Percentiles rank a stretch among this genome's conserved stretches.
phyloP scores from a whole-genome alignment of 2,329 filamentous ascomycete genomes.

The Tolypocladium tropicale region DNA sequence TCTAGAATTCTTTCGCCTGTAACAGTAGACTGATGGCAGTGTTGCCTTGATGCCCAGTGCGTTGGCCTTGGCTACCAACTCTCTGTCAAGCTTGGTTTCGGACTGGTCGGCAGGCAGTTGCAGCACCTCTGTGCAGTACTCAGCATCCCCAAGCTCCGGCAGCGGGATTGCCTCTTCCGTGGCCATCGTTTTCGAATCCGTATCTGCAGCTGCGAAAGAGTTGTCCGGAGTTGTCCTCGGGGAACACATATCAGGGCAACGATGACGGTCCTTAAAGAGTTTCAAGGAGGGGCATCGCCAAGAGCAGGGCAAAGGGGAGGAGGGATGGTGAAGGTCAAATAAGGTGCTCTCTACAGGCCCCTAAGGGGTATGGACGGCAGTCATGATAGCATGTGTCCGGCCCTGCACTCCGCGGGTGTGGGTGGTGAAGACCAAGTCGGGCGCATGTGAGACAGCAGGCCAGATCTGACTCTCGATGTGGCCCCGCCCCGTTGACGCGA shows the following conservation, averaged over 20 bases:
- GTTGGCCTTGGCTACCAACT: constrained; percentile 23
- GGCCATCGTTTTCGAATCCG: background rate
- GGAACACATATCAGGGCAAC: background rate
- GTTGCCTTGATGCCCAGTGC: constrained; percentile 22
- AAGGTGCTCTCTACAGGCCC: background rate
- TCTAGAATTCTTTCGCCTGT: constrained; percentile 25
- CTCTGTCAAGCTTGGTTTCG: constrained; percentile 29
- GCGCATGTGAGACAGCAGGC: constrained; percentile 3
- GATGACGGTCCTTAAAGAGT: background rate
- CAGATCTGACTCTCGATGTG: constrained; percentile 3
- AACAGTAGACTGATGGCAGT: constrained; percentile 13
- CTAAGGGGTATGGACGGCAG: background rate
- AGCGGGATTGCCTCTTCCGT: constrained; percentile 7
- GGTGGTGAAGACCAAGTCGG: constrained; percentile 2
- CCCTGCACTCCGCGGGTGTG: background rate
- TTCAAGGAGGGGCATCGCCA: background rate
- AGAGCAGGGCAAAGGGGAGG: background rate
- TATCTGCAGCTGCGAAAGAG: background rate
- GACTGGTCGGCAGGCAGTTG: constrained; percentile 18
- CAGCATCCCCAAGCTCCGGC: constrained; percentile 29
- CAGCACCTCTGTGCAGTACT: constrained; percentile 30
- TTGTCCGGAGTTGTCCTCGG: background rate
- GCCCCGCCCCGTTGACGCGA: background rate
- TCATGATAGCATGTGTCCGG: background rate
- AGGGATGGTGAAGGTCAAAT: constrained; percentile 2